Evolutionary conservation across 2,329 filamentous ascomycete genomes (phyloP), one percentile per base, ranked within the genome.

Genomic region (Pezicula neosporulosa): DNA sequence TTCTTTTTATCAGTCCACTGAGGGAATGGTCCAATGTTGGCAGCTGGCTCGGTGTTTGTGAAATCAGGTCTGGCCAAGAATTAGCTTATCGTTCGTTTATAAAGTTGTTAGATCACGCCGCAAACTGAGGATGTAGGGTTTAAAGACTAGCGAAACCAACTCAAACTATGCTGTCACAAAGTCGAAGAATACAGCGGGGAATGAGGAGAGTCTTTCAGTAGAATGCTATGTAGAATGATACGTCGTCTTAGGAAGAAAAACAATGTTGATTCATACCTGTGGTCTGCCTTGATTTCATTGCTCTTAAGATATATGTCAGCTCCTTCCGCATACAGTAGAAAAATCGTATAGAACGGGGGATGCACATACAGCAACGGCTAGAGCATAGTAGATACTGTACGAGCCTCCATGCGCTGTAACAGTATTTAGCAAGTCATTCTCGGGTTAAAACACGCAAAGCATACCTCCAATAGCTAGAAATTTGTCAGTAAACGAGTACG

Each of bases 321-420:
- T 3, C 18, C 9, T n/a, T 28, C 5, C n/a, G 8, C 27, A 30
- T 44, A 12, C 27, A 30, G 24, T 24, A 24, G 24, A 24, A 24
- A 24, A 4, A 24, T 24, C 24, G 24, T 24, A 24, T 24, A 24
- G 24, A 24, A 24, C 1, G n/a, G 21, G 42, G 39, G 13, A 13
- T 24, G 24, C 5, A 44, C 42, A 27, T 28, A 44, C 42, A 19
- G 93, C 93, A 58, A 97, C 85, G 12, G 93, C 93, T 27, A 97
- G 80, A 19, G 93, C 93, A 66, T 96, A 91, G 74, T 97, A 97
- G 58, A 97, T 93, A 55, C 90, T 91, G 69, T 99, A 97, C 4
- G 91, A 97, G 51, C 94, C 93, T 57, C 94, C 93, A 60, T 89
- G 86, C 52, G 83, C 86, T 62, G 82, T 83, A 65, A 13, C 4